A percentile compares a stretch with the other conserved stretches of the same genome.
phyloP scores from a whole-genome alignment of 2,329 filamentous ascomycete species.

The Coniochaeta sp. region DNA sequence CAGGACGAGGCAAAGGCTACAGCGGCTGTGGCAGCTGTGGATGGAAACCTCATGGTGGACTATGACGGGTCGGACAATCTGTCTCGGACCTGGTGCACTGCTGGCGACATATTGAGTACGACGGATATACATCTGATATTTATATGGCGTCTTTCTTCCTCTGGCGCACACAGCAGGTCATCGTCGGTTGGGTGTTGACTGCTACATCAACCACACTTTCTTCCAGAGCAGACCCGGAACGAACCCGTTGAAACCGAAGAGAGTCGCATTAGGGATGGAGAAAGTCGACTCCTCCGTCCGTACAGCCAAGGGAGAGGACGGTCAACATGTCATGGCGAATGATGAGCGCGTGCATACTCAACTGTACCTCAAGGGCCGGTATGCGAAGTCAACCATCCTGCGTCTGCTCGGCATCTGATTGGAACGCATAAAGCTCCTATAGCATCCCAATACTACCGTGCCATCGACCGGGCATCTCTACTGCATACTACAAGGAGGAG shows the following conservation, averaged over 20 bases:
- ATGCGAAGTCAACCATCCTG: background rate
- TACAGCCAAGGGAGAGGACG: background rate
- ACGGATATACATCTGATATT: background rate
- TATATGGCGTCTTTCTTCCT: background rate
- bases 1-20: constrained; percentile 7
- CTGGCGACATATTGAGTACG: background rate
- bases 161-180: background rate
- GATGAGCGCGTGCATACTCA: background rate
- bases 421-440: background rate
- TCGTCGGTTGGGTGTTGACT: background rate
- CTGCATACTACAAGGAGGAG: background rate
- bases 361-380: background rate
- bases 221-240: background rate
- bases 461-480: background rate
- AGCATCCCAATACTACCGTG: background rate
- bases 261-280: background rate
- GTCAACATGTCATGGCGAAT: background rate
- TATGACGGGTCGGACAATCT: background rate
- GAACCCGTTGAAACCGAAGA: background rate
- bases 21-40: background rate
- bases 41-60: background rate
- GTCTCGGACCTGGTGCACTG: background rate
- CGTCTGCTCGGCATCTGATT: background rate
- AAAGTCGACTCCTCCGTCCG: background rate
- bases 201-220: background rate